Percentiles rank a stretch among this genome's conserved stretches.
These are phyloP conservation scores for Saturnispora zaruensis DNA, from an alignment of 805 yeast species.

Conservation along the genomic window DNA sequence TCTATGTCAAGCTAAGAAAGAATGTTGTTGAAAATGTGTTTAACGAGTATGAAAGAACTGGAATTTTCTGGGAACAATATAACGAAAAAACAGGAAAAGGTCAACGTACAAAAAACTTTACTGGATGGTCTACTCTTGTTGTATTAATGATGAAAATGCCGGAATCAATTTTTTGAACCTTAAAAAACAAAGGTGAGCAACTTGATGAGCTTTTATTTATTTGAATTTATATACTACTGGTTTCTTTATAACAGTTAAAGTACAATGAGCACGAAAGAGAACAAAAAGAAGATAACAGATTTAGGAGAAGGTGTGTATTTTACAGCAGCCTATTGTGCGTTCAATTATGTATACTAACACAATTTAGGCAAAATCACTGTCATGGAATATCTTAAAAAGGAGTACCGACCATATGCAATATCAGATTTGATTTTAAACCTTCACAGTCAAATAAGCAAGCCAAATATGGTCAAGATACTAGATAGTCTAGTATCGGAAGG, in stretches of 20 bases:
- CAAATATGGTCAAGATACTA: slow-evolving; percentile 29
- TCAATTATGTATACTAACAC: background rate
- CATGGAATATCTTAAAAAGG: slow-evolving; percentile 31
- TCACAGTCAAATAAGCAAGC: slow-evolving; percentile 33
- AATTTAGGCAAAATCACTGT: slow-evolving; percentile 9
- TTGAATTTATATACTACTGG: background rate
- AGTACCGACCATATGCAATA: slow-evolving; percentile 41
- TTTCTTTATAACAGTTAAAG: background rate
- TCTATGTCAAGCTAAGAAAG: slow-evolving; percentile 51
- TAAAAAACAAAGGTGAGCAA: background rate
- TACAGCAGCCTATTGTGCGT: background rate
- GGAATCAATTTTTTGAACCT: slow-evolving; percentile 22
- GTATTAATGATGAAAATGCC: slow-evolving; percentile 82
- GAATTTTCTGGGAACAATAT: slow-evolving; percentile 88
- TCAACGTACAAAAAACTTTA: slow-evolving; percentile 77
- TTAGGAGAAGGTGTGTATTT: slow-evolving; percentile 15
- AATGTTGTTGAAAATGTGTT: slow-evolving; percentile 64
- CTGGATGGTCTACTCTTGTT: slow-evolving; percentile 90
- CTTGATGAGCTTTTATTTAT: background rate
- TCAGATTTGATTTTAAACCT: slow-evolving; percentile 39
- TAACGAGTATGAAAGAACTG: slow-evolving; percentile 64
- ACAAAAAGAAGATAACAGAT: slow-evolving; percentile 9
- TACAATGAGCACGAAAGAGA: background rate
- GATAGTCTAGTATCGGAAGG: slow-evolving; percentile 29
- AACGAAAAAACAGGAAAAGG: slow-evolving; percentile 68